Conservation (phyloP, 257 asterid genomes). For the Gardenia jasminoides region DNA sequence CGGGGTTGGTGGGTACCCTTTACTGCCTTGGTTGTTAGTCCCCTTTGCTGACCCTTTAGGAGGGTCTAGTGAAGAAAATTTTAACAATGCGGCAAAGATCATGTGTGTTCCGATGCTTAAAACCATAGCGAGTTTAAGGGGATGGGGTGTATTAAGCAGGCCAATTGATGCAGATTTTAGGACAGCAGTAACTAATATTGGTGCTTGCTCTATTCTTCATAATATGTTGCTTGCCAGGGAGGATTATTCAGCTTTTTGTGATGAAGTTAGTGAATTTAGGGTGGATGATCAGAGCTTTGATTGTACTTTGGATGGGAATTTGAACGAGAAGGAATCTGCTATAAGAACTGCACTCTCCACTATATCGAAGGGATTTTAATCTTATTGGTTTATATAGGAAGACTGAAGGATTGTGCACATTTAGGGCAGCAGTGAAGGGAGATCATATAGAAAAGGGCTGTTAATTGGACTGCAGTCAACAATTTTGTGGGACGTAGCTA, state of each 20-base stretch:
- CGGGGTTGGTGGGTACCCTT: slow-evolving; percentile 53
- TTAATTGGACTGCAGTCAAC: not conserved
- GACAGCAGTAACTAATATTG: slow-evolving; percentile 64
- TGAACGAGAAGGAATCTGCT: slow-evolving; percentile 28
- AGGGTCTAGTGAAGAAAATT: slow-evolving; percentile 52
- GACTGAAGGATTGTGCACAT: not conserved
- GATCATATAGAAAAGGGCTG: not conserved
- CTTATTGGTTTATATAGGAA: slow-evolving; percentile 3
- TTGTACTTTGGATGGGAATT: slow-evolving; percentile 20
- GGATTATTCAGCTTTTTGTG: slow-evolving; percentile 65
- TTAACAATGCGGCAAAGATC: slow-evolving; percentile 40
- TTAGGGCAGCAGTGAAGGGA: not conserved
- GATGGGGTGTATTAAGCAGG: slow-evolving; percentile 65
- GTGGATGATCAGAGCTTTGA: slow-evolving; percentile 16
- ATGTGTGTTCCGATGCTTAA: slow-evolving; percentile 38
- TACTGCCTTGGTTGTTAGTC: slow-evolving; percentile 66
- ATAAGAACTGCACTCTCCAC: slow-evolving; percentile 55
- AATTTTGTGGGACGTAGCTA: slow-evolving; percentile 24
- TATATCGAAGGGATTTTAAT: slow-evolving; percentile 29
- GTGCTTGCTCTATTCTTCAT: slow-evolving; percentile 79
- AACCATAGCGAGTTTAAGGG: slow-evolving; percentile 58
- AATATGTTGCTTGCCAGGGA: slow-evolving; percentile 79
- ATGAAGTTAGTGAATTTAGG: slow-evolving; percentile 38
- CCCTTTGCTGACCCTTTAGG: slow-evolving; percentile 44
- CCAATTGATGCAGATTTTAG: slow-evolving; percentile 46